phyloP scores from a whole-genome alignment of 75 land plant species.

The Pinus tabuliformis region DNA sequence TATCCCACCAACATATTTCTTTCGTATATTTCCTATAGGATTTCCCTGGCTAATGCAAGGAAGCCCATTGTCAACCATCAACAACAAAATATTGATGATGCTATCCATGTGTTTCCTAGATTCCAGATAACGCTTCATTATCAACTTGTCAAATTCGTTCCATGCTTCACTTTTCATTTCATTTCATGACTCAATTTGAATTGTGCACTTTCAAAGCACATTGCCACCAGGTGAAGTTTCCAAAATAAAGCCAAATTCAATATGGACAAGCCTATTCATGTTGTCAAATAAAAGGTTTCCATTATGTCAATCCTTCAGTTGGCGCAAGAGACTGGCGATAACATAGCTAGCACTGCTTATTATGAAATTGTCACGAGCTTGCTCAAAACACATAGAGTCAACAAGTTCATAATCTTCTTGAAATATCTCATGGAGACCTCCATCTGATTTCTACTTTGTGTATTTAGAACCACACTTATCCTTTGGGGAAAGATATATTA shows the following conservation, averaged over 20 bases:
- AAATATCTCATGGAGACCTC: slow-evolving; percentile 93
- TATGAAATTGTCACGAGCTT: slow-evolving; percentile 87
- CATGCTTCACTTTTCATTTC: slow-evolving; percentile 93
- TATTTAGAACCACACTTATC: slow-evolving; percentile 72
- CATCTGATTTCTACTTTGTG: slow-evolving; percentile 97
- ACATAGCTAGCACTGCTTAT: slow-evolving; percentile 99
- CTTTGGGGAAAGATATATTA: no score
- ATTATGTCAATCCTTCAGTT: no score
- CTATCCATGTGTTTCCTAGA: slow-evolving; percentile 94
- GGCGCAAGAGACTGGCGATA: slow-evolving; percentile 91
- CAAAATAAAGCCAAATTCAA: no score
- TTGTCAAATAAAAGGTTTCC: no score
- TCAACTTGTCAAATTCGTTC: slow-evolving; percentile 85
- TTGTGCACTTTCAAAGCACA: slow-evolving; percentile 95
- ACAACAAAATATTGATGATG: slow-evolving; percentile 74
- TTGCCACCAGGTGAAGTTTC: slow-evolving; percentile 53
- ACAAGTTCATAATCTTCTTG: slow-evolving; percentile 97
- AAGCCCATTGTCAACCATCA: slow-evolving; percentile 95
- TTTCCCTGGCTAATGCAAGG: slow-evolving; percentile 98
- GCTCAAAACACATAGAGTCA: slow-evolving; percentile 80
- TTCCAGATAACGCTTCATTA: slow-evolving; percentile 92
- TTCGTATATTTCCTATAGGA: slow-evolving; percentile 94
- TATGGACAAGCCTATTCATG: no score
- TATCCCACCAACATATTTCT: background rate
- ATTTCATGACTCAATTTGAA: slow-evolving; percentile 98